Conservation (phyloP, 2,329 filamentous ascomycete species). For the Colletotrichum caudatum region DNA sequence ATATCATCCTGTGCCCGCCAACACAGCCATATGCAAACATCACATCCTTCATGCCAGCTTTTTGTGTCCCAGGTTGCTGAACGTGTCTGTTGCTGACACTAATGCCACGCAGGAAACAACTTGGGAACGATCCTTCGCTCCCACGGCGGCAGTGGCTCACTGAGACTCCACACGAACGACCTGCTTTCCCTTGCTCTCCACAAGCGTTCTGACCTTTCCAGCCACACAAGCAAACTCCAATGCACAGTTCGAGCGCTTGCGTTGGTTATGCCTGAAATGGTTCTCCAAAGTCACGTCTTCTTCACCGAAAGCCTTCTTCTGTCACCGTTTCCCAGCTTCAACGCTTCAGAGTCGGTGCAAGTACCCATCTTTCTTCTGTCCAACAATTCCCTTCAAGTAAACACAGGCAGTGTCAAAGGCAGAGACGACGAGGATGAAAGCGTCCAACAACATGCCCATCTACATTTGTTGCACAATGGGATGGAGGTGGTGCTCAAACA, state of each 20-base stretch:
- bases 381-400: not conserved
- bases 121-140: not conserved
- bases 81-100: not conserved
- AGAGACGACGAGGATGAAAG: rapidly evolving
- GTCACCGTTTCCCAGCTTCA: not conserved
- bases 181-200: not conserved
- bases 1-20: not conserved
- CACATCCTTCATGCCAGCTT: not conserved
- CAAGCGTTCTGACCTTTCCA: not conserved
- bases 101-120: not conserved
- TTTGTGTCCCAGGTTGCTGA: too few species aligned
- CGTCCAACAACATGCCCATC: not conserved
- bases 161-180: not conserved
- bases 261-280: not conserved
- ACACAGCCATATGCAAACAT: not conserved
- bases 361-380: not conserved
- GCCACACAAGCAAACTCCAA: slow-evolving; percentile 1
- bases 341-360: not conserved
- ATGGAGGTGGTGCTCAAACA: not conserved
- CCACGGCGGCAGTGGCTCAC: not conserved
- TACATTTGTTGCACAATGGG: too few species aligned
- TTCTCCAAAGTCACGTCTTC: not conserved
- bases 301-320: not conserved
- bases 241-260: not conserved
- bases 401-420: rapidly evolving